Evolutionary conservation across 495 filamentous ascomycete species (phyloP).

Genomic region (Hypoxylon fragiforme): DNA sequence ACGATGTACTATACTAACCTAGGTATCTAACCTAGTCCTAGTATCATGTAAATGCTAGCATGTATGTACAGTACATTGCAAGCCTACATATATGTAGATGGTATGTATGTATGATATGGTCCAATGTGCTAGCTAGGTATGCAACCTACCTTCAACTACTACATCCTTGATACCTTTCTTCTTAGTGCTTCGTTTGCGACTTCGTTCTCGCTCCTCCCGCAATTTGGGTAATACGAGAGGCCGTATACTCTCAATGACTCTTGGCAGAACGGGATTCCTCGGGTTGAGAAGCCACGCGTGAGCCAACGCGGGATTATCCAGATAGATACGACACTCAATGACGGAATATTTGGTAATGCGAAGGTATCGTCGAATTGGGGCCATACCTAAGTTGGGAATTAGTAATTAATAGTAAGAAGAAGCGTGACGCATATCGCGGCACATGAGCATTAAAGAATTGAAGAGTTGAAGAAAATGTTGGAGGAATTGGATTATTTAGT

Average conservation of each 20-base stretch:
- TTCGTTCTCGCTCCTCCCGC: constrained; percentile 79
- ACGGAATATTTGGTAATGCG: constrained; percentile 87
- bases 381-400: no score
- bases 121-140: constrained; percentile 10
- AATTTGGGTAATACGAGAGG: constrained; percentile 88
- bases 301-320: constrained; percentile 81
- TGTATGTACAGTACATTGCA: constrained; percentile 25
- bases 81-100: background rate
- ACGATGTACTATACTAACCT: no score
- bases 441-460: background rate
- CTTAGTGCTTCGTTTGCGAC: constrained; percentile 61
- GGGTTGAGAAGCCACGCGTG: constrained; percentile 80
- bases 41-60: background rate
- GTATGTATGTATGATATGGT: no score
- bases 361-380: constrained; percentile 80
- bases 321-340: constrained; percentile 91
- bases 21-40: no score
- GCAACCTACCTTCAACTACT: constrained; percentile 69
- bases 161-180: constrained; percentile 85
- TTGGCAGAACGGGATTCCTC: constrained; percentile 71
- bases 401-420: constrained; percentile 6
- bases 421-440: constrained; percentile 22
- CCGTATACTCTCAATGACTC: constrained; percentile 79
- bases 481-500: no score
- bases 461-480: background rate